Percentiles rank a stretch among this genome's conserved stretches.
Evolutionary conservation across 2,329 filamentous ascomycete genomes (phyloP).

Genomic region (Paramyrothecium sp.): DNA sequence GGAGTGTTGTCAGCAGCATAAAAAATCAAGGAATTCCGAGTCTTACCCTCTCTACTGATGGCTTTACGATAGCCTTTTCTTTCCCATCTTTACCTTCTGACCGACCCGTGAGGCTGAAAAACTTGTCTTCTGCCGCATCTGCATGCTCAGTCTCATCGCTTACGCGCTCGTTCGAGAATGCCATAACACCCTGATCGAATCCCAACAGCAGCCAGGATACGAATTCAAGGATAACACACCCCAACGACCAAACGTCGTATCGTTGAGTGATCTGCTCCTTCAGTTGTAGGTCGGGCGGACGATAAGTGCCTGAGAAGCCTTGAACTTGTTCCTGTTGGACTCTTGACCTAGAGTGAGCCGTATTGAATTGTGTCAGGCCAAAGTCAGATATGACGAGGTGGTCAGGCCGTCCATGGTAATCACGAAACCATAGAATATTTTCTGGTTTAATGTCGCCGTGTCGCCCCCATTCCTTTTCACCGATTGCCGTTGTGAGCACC

Average conservation of each 20-base stretch:
- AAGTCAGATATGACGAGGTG: neutral
- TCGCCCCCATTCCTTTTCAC: constrained; percentile 3
- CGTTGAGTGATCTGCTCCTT: neutral
- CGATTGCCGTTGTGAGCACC: neutral
- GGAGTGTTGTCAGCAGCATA: neutral
- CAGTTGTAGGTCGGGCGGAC: neutral
- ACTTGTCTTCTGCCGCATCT: neutral
- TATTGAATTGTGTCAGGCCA: neutral
- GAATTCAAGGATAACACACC: neutral
- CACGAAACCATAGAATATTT: constrained; percentile 6
- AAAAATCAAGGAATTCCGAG: neutral
- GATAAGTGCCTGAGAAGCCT: neutral
- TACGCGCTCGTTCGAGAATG: neutral
- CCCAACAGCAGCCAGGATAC: constrained; percentile 5
- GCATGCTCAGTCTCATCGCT: neutral
- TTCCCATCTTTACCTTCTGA: neutral
- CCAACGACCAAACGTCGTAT: constrained; percentile 8
- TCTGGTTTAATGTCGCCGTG: constrained; percentile 9
- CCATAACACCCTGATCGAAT: neutral
- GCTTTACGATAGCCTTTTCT: neutral
- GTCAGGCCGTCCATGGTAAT: neutral
- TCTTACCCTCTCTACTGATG: neutral
- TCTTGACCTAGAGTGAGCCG: neutral
- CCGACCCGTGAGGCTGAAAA: neutral
- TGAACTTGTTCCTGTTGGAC: neutral